Base-by-base conservation (phyloP, 2,329 filamentous ascomycete species). In the Kalaharituber pfeilii region DNA sequence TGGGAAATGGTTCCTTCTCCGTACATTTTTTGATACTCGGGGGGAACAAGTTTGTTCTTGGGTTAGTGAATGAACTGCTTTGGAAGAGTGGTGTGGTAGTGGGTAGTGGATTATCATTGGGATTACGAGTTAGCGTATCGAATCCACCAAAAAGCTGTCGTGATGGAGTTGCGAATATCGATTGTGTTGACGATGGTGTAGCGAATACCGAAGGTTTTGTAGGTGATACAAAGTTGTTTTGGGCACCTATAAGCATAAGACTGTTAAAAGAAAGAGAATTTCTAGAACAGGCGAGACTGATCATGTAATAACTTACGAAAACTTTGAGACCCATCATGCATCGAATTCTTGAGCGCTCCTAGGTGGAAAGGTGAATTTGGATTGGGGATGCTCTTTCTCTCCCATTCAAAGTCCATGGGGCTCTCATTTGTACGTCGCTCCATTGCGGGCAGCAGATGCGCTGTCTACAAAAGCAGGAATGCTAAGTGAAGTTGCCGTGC, bases 361-460 rank as follows among this genome's bases (percentile, higher is more conserved):
- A 36, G 30, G 9, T 36, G 30, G 30, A 74, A 76, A 1, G 73
- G 73, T 36, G 73, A 75, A 50, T 65, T 66, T 26, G 64, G 62
- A 62, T 75, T 72, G 2, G 72, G 59, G 3, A 70, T 70, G 22
- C 71, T 73, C 2, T 64, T 68, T 27, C 67, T 62, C 53, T 72
- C 64, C 61, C 68, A 77, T 61, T 75, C 69, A 65, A 73, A 77
- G 65, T 77, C 74, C 74, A 77, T 77, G 53, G 71, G 72, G 62
- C 65, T 68, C 49, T 69, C 69, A 50, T 71, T 67, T 33, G 64
- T 65, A 51, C 70, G 69, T 18, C 56, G 49, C 25, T 56, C 47
- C 56, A 62, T 58, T 11, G 22, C 22, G 1, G 15, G 18, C 11
- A 13, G n/a, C 25, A 13, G 5, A 22, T 13, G 42, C 4, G 33